phyloP scores from a whole-genome alignment of 2,329 filamentous ascomycete genomes.

The Pseudogymnoascus sp. region DNA sequence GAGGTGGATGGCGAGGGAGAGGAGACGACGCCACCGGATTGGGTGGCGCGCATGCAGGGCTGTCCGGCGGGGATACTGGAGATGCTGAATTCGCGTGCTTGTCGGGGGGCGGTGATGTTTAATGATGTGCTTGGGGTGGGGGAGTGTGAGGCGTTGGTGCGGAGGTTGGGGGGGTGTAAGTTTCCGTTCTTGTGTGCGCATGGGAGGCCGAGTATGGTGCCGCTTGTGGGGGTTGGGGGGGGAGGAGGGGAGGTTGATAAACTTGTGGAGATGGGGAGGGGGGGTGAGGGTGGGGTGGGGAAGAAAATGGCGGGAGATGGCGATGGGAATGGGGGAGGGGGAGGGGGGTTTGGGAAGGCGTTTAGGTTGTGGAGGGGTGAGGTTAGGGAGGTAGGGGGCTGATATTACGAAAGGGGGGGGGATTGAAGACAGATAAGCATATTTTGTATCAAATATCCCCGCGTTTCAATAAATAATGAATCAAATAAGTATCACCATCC shows the following conservation, averaged over 20 bases:
- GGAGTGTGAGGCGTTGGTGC: slow-evolving; percentile 52
- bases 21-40: slow-evolving; percentile 28
- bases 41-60: slow-evolving; percentile 54
- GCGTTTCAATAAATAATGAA: neutral
- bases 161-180: slow-evolving; percentile 48
- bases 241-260: neutral
- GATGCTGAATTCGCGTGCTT: slow-evolving; percentile 66
- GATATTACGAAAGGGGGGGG: neutral
- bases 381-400: neutral
- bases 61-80: slow-evolving; percentile 73
- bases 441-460: neutral
- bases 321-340: no score
- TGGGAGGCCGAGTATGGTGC: slow-evolving; percentile 59
- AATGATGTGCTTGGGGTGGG: slow-evolving; percentile 55
- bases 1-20: neutral
- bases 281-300: neutral
- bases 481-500: neutral
- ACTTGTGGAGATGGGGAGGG: no score
- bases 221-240: slow-evolving; percentile 36
- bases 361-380: neutral
- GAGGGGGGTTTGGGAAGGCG: neutral
- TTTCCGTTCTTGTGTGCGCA: slow-evolving; percentile 83
- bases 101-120: slow-evolving; percentile 78
- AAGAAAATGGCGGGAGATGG: neutral
- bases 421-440: neutral